Evolutionary conservation across 352 stramenopile species (phyloP), one percentile per base, ranked within the genome.

Genomic region (Albugo candida): DNA sequence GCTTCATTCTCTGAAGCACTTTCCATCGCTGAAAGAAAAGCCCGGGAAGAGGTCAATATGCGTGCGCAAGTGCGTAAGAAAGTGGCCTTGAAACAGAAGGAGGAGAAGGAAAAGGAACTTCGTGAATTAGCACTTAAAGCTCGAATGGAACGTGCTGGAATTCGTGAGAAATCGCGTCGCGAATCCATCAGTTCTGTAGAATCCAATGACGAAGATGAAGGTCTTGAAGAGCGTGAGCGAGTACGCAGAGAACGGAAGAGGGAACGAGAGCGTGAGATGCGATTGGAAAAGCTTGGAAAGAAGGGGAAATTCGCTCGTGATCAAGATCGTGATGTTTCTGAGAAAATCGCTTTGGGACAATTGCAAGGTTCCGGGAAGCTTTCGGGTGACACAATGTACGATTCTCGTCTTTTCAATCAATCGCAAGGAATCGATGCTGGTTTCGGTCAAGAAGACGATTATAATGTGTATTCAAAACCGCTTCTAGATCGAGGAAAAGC

Each of bases 281-380:
- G 94, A 17, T 79, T 97, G 55, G 92, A 98, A 62, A 97, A 97
- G 56, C 63, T 96, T 45, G 83, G 76, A 37, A 86, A 84, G 52
- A 82, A 83, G 45, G 76, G 74, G 51, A 89, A 89, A 55, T 47
- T 97, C 6, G 86, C 95, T 48, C 84, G 89, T 11, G 96, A 99
- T 51, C 72, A 92, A 45, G 85, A 96, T 48, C 80, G 92, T 45
- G 96, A 99, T 59, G 81, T 99, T 41, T 98, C 92, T 5, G 96
- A 99, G 68, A 97, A 98, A 70, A 97, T 99, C 60, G 96, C 96
- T 13, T 69, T 99, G 14, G 96, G 96, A 1, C 91, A 97, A 41
- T 67, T 97, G 20, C 91, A 93, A 45, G 88, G 93, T 44, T 78
- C 63, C 5, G 81, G 80, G 39, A 82, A 75, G 42, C 63, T 81